Evolutionary conservation across 2,329 filamentous ascomycete species (phyloP).

Genomic region (Nemania diffusa): DNA sequence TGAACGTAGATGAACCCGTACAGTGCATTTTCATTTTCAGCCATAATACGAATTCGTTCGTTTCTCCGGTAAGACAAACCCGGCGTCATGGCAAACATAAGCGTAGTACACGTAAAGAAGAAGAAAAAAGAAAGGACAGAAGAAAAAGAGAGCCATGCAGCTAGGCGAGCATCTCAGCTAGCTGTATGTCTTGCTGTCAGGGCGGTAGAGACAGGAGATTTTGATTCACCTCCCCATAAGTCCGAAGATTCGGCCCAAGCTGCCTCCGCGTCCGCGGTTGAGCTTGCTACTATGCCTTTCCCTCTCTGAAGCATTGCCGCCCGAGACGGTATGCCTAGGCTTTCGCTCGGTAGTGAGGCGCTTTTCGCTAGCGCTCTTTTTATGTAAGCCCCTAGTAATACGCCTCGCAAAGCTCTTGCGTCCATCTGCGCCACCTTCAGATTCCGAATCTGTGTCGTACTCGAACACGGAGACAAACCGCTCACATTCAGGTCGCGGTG

Average conservation of each 20-base stretch:
- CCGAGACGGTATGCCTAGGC: conserved; percentile 12
- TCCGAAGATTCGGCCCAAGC: conserved; percentile 46
- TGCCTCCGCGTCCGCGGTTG: conserved; percentile 44
- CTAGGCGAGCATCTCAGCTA: not conserved
- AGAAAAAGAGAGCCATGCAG: not conserved
- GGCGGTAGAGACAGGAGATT: not conserved
- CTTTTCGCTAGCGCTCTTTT: conserved; percentile 48
- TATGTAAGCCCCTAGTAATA: conserved; percentile 57
- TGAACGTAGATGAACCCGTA: conserved; percentile 9
- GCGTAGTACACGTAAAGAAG: conserved; percentile 19
- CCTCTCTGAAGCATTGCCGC: not conserved
- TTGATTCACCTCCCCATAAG: conserved; percentile 36
- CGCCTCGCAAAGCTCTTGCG: conserved; percentile 48
- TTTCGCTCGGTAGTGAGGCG: conserved; percentile 34
- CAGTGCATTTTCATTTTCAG: conserved; percentile 10
- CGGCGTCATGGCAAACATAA: conserved; percentile 28
- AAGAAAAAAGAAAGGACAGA: not conserved
- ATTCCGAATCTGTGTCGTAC: conserved; percentile 55
- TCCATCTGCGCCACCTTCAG: conserved; percentile 48
- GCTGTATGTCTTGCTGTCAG: not conserved
- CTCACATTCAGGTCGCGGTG: conserved; percentile 40
- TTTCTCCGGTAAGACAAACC: not conserved
- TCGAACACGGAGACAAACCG: conserved; percentile 60
- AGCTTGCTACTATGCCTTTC: conserved; percentile 22
- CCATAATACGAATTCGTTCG: conserved; percentile 12